Conservation (phyloP, 2,329 filamentous ascomycete species). For the Neonectria magnoliae region DNA sequence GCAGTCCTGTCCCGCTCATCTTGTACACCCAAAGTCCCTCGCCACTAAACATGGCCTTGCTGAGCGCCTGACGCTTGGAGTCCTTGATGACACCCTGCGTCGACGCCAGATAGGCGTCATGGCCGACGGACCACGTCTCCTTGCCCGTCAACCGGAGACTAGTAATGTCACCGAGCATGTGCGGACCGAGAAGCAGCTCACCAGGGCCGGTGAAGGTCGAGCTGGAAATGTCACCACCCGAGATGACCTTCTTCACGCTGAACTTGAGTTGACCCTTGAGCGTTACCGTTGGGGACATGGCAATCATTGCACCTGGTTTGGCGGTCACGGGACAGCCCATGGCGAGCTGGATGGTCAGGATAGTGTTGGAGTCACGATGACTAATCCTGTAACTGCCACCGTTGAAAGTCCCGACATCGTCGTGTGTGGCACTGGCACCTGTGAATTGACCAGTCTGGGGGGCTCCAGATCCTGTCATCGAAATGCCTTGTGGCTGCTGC, state of each 20-base stretch:
- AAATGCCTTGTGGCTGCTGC: slow-evolving; percentile 40
- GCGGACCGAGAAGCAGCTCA: slow-evolving; percentile 85
- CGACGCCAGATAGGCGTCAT: slow-evolving; percentile 85
- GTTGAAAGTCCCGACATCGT: slow-evolving; percentile 97
- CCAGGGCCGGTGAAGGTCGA: slow-evolving; percentile 90
- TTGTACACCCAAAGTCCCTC: slow-evolving; percentile 93
- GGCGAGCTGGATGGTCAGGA: slow-evolving; percentile 88
- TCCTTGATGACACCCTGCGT: slow-evolving; percentile 91
- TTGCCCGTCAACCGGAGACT: slow-evolving; percentile 77
- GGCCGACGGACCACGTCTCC: slow-evolving; percentile 84
- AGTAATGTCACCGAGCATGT: slow-evolving; percentile 85
- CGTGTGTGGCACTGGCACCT: slow-evolving; percentile 70
- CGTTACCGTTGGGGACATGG: slow-evolving; percentile 90
- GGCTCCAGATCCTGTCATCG: slow-evolving; percentile 50
- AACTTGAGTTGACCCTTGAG: slow-evolving; percentile 87
- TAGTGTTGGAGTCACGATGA: slow-evolving; percentile 89
- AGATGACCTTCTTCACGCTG: slow-evolving; percentile 88
- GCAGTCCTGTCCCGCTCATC: slow-evolving; percentile 79
- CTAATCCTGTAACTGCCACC: slow-evolving; percentile 94
- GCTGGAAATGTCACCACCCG: slow-evolving; percentile 79
- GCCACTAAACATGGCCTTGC: slow-evolving; percentile 93
- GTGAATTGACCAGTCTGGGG: slow-evolving; percentile 66
- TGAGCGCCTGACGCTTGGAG: slow-evolving; percentile 84
- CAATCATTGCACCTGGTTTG: slow-evolving; percentile 91
- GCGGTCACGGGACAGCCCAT: slow-evolving; percentile 85